Evolutionary conservation across 306 rosid species (phyloP).

Genomic region (Gynostemma pentaphyllum): DNA sequence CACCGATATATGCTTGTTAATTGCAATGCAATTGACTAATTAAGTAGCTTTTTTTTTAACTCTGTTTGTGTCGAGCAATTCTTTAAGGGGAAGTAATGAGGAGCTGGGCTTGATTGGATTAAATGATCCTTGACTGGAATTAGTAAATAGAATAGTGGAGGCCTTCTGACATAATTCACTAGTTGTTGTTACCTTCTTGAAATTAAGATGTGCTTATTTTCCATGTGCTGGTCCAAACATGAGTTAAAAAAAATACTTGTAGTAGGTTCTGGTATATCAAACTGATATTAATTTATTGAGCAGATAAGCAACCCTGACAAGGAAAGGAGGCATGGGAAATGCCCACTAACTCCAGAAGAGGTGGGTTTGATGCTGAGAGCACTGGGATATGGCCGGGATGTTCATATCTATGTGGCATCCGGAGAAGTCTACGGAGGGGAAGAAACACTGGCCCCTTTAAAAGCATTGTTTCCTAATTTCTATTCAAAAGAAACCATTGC

Average conservation of each 20-base stretch:
- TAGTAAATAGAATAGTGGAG: not conserved
- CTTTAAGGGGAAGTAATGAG: not conserved
- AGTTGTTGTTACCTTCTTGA: not conserved
- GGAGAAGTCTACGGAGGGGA: slow-evolving; percentile 98
- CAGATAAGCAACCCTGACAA: slow-evolving; percentile 85
- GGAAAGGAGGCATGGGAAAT: slow-evolving; percentile 93
- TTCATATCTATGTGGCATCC: slow-evolving; percentile 94
- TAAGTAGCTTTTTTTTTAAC: not conserved
- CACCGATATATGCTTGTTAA: not conserved
- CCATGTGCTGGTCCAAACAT: not conserved
- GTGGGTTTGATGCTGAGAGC: slow-evolving; percentile 98
- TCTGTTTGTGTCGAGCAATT: too few species aligned
- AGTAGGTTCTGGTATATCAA: not conserved
- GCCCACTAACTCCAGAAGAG: slow-evolving; percentile 99
- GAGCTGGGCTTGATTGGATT: not conserved
- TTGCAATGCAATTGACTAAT: not conserved
- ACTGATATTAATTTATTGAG: slow-evolving; percentile 21
- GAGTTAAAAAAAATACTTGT: not conserved
- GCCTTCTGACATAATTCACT: not conserved
- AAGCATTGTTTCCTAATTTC: slow-evolving; percentile 74
- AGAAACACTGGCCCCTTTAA: slow-evolving; percentile 77
- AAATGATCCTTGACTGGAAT: not conserved
- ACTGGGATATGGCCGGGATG: slow-evolving; percentile 77
- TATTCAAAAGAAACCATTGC: slow-evolving; percentile 87
- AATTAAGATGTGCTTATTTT: not conserved